Percentiles rank a stretch among this genome's conserved stretches.
phyloP scores from a whole-genome alignment of 352 stramenopile genomes.

The Phytophthora parvispora region DNA sequence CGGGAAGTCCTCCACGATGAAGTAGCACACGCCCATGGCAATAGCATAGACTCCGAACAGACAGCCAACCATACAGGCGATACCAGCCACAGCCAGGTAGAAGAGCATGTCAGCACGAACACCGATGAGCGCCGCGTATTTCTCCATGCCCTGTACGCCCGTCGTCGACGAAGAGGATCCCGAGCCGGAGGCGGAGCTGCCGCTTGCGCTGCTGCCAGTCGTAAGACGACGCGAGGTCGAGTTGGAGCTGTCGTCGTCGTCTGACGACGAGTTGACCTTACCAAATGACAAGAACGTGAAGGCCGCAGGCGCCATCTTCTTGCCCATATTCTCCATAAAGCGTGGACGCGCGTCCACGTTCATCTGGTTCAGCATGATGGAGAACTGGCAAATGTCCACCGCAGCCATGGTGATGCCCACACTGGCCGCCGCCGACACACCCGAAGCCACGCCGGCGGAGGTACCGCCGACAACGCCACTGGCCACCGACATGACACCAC shows the following conservation, averaged over 20 bases:
- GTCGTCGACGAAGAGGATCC: slow-evolving; percentile 29
- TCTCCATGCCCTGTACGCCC: slow-evolving; percentile 81
- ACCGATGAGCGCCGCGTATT: slow-evolving; percentile 79
- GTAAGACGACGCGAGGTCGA: slow-evolving; percentile 43
- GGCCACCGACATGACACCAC: slow-evolving; percentile 72
- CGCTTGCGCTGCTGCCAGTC: slow-evolving; percentile 26
- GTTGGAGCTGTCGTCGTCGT: slow-evolving; percentile 22
- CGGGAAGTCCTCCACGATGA: slow-evolving; percentile 64
- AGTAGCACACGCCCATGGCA: slow-evolving; percentile 55
- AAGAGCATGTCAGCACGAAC: slow-evolving; percentile 86
- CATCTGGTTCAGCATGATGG: slow-evolving; percentile 89
- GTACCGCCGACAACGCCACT: slow-evolving; percentile 65
- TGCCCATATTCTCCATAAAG: slow-evolving; percentile 84
- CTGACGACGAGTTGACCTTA: slow-evolving; percentile 37
- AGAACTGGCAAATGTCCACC: slow-evolving; percentile 85
- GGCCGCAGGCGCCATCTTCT: slow-evolving; percentile 67
- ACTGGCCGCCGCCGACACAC: slow-evolving; percentile 67
- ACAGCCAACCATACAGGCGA: slow-evolving; percentile 53
- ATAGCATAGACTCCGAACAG: slow-evolving; percentile 62
- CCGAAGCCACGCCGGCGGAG: slow-evolving; percentile 63
- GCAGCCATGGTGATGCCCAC: slow-evolving; percentile 77
- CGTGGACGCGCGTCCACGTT: slow-evolving; percentile 80
- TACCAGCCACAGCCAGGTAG: slow-evolving; percentile 79
- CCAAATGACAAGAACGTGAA: slow-evolving; percentile 81
- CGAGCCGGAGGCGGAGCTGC: slow-evolving; percentile 36